Evolutionary conservation across 495 filamentous ascomycete genomes (phyloP), one percentile per base, ranked within the genome.

Genomic region (Aspergillus wentii): DNA sequence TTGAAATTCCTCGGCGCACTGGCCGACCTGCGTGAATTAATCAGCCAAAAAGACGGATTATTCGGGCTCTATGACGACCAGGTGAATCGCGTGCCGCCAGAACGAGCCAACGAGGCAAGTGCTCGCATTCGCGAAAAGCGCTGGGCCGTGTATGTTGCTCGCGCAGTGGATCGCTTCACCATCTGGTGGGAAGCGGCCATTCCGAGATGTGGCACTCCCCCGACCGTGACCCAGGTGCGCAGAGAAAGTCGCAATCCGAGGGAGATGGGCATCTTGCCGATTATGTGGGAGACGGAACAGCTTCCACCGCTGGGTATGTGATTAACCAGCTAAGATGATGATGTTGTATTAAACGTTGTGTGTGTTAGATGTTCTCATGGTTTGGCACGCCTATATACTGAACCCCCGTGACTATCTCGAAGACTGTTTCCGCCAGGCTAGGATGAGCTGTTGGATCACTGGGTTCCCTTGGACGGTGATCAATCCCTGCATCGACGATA

Each of bases 321-420:
- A n/a, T n/a, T n/a, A n/a, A n/a, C n/a, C n/a, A n/a, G n/a, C n/a
- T n/a, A n/a, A n/a, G n/a, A n/a, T n/a, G n/a, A n/a, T n/a, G n/a
- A n/a, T 57, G 61, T 64, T 15, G 9, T 30, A 40, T 18, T 32
- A 47, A 27, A 45, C 38, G 15, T 19, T 31, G 16, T 17, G 10
- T 27, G 10, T 33, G 17, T 2, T 49, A 80, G 88, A 95, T 54
- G 79, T 95, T 2, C 60, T 95, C 30, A 88, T 95, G 86, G 86
- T 94, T 1, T 92, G 85, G 86, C 88, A 95, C 59, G 68, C 84
- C 1, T 85, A 87, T 47, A 81, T 89, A 79, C 74, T 95, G 3
- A 94, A 91, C 44, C 88, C 88, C 2, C 68, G 84, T 18, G 65
- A 67, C 29, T 94, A 81, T 52, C 73, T 88, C 3, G 88, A 94